phyloP scores from a whole-genome alignment of 805 yeast genomes.

The Tetrapisispora iriomotensis region DNA sequence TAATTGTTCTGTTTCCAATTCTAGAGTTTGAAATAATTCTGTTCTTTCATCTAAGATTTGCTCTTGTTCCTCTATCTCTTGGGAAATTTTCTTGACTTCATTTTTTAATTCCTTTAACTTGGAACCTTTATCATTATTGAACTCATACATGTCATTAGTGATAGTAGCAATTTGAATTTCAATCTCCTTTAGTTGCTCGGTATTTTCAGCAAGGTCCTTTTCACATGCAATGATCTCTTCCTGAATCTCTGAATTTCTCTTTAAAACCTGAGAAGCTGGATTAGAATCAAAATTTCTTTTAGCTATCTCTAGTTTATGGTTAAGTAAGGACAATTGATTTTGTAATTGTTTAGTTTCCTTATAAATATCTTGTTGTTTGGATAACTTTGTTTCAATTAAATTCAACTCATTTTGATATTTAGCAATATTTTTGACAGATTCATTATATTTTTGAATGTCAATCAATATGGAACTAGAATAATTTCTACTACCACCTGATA shows the following conservation, averaged over 20 bases:
- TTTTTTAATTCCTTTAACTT: slow-evolving; percentile 57
- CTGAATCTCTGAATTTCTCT: slow-evolving; percentile 37
- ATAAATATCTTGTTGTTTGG: slow-evolving; percentile 35
- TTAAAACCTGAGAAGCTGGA: slow-evolving; percentile 45
- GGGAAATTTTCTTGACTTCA: slow-evolving; percentile 38
- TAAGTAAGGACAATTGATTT: slow-evolving; percentile 45
- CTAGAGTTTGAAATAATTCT: slow-evolving; percentile 49
- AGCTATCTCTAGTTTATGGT: slow-evolving; percentile 49
- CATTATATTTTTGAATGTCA: slow-evolving; percentile 57
- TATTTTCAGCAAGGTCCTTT: slow-evolving; percentile 31
- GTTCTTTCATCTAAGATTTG: slow-evolving; percentile 36
- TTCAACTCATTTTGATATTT: slow-evolving; percentile 36
- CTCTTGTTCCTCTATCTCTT: slow-evolving; percentile 31
- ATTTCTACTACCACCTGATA: slow-evolving; percentile 88
- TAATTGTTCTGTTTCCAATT: slow-evolving; percentile 62
- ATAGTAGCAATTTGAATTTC: slow-evolving; percentile 41
- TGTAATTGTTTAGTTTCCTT: slow-evolving; percentile 46
- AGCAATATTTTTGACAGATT: slow-evolving; percentile 31
- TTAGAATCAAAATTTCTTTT: slow-evolving; percentile 47
- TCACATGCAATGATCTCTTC: slow-evolving; percentile 38
- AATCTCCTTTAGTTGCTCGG: slow-evolving; percentile 25
- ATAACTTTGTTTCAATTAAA: slow-evolving; percentile 33
- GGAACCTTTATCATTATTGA: slow-evolving; percentile 65
- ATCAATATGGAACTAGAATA: slow-evolving; percentile 47
- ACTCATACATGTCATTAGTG: slow-evolving; percentile 74